Evolutionary conservation across 176 grass and related monocot species (phyloP).

Genomic region (Elymus sibiricus): DNA sequence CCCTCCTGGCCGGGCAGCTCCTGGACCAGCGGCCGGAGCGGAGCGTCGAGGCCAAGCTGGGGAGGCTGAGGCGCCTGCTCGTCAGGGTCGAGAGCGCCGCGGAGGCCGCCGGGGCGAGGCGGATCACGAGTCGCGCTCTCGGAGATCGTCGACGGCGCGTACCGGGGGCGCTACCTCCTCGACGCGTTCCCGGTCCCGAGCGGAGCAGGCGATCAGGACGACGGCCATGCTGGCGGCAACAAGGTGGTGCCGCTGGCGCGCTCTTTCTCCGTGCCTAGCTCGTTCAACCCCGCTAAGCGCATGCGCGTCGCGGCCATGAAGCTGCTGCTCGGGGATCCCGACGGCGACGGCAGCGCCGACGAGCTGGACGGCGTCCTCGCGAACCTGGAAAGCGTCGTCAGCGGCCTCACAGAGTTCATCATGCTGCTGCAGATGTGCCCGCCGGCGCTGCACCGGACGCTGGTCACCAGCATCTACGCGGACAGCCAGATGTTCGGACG

Average conservation of each 20-base stretch:
- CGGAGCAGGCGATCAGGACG: neutral
- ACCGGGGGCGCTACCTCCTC: conserved; percentile 16
- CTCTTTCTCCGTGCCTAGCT: neutral
- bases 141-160: neutral
- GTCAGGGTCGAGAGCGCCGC: conserved; percentile 6
- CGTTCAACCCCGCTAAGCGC: conserved; percentile 23
- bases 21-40: neutral
- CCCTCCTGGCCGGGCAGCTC: conserved; percentile 1
- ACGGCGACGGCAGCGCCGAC: neutral
- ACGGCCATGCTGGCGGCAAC: neutral
- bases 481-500: conserved; percentile 17
- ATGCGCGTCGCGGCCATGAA: conserved; percentile 12
- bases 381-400: neutral
- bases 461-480: conserved; percentile 14
- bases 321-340: neutral
- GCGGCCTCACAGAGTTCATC: conserved; percentile 15
- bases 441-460: conserved; percentile 13
- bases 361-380: neutral
- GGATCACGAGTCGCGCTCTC: conserved; percentile 21
- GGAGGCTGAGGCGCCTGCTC: neutral
- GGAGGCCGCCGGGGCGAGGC: neutral
- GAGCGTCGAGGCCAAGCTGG: neutral
- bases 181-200: neutral
- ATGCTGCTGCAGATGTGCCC: conserved; percentile 24
- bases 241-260: neutral